Percentiles rank a stretch among this genome's conserved stretches.
phyloP scores from a whole-genome alignment of 192 early-diverging fungal genomes.

The Chytriomyces sp. region DNA sequence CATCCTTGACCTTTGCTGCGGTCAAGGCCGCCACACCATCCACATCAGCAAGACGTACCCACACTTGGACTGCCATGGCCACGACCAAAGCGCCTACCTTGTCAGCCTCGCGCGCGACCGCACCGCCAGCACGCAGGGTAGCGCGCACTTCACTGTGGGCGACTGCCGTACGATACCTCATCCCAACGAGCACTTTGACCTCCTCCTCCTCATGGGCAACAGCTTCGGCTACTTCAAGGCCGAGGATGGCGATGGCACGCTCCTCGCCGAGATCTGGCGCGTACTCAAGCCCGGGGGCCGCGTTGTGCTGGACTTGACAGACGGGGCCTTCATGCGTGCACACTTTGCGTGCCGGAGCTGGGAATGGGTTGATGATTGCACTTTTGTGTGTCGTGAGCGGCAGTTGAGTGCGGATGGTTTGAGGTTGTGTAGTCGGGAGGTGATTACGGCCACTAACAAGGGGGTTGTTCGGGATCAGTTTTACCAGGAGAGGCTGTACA shows the following conservation, averaged over 20 bases:
- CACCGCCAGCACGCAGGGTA: slow-evolving; percentile 30
- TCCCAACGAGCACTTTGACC: slow-evolving; percentile 49
- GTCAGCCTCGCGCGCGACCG: slow-evolving; percentile 56
- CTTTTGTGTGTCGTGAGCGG: slow-evolving; percentile 67
- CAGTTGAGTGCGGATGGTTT: slow-evolving; percentile 54
- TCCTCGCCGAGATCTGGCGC: slow-evolving; percentile 54
- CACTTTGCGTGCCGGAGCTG: slow-evolving; percentile 59
- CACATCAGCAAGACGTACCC: slow-evolving; percentile 58
- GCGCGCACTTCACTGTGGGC: slow-evolving; percentile 58
- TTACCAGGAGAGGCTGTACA: slow-evolving; percentile 64
- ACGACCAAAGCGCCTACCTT: slow-evolving; percentile 66
- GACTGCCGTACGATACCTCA: slow-evolving; percentile 63
- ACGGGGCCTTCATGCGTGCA: slow-evolving; percentile 59
- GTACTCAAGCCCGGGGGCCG: slow-evolving; percentile 57
- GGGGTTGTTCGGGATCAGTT: slow-evolving; percentile 70
- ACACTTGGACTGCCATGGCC: slow-evolving; percentile 53
- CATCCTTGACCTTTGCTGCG: slow-evolving; percentile 71
- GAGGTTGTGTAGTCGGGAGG: slow-evolving; percentile 58
- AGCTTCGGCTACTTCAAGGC: slow-evolving; percentile 68
- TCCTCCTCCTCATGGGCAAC: slow-evolving; percentile 66
- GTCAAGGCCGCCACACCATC: slow-evolving; percentile 65
- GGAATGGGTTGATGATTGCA: slow-evolving; percentile 69
- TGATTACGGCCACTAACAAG: slow-evolving; percentile 50
- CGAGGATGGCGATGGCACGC: slow-evolving; percentile 50
- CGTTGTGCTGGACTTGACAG: slow-evolving; percentile 61